Percentiles rank a stretch among this genome's conserved stretches.
These are phyloP conservation scores for Imleria badia DNA, from an alignment of 768 basidiomycete genomes.

Conservation along the genomic window DNA sequence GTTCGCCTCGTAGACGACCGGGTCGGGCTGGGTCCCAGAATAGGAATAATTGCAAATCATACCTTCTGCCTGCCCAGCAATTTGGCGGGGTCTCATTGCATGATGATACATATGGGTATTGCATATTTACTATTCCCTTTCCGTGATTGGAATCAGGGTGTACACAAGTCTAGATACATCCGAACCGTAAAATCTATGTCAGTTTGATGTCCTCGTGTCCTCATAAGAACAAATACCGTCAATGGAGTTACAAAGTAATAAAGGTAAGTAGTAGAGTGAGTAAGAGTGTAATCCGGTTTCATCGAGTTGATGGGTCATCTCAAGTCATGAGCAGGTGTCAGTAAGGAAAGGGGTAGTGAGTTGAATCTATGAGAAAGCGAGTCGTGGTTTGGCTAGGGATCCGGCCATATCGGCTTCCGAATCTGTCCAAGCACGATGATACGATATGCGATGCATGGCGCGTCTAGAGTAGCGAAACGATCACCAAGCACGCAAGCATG, in stretches of 20 bases:
- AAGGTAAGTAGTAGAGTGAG: neutral
- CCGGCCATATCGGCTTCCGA: neutral
- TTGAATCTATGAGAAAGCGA: neutral
- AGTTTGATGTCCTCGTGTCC: neutral
- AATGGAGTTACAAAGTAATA: neutral
- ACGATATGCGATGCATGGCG: neutral
- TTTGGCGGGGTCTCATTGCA: neutral
- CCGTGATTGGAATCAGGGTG: neutral
- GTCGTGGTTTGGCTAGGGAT: neutral
- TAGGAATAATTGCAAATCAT: no score
- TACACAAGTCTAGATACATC: neutral
- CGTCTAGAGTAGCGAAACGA: slow-evolving; percentile 15
- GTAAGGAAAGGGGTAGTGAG: neutral
- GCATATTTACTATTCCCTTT: neutral
- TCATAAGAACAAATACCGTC: neutral
- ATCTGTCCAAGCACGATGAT: neutral
- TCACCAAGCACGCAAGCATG: slow-evolving; percentile 7
- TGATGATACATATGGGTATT: neutral
- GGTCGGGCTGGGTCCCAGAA: no score
- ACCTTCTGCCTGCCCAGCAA: no score
- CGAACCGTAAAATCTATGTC: neutral
- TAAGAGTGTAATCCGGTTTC: neutral
- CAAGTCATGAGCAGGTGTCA: neutral
- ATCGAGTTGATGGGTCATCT: neutral
- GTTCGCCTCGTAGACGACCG: no score